Conservation (phyloP, 177 flowering plant species). For the Vitis hybrid region DNA sequence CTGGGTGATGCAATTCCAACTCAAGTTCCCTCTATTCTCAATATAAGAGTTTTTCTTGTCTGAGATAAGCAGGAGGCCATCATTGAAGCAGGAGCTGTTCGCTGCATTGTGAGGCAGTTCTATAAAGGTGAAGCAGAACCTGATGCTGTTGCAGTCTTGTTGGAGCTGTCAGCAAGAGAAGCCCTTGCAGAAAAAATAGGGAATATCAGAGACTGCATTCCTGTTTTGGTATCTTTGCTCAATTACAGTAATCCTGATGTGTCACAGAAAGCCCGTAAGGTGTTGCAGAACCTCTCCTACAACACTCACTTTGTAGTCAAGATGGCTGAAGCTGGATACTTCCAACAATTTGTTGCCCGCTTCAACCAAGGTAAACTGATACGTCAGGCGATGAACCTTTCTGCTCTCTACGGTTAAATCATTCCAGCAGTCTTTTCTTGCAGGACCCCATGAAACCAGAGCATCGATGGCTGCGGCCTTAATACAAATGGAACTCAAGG, state of each 20-base stretch:
- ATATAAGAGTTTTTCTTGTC: background rate
- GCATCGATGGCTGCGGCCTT: slow-evolving; percentile 36
- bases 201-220: slow-evolving; percentile 32
- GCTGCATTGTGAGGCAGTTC: slow-evolving; percentile 29
- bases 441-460: slow-evolving; percentile 36
- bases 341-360: slow-evolving; percentile 25
- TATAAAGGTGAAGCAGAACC: slow-evolving; percentile 26
- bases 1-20: background rate
- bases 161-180: slow-evolving; percentile 30
- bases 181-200: slow-evolving; percentile 33
- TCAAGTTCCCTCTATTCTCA: background rate
- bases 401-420: background rate
- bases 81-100: slow-evolving; percentile 27
- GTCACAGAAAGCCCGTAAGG: slow-evolving; percentile 20
- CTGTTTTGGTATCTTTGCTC: slow-evolving; percentile 36
- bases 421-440: background rate
- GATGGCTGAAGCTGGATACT: slow-evolving; percentile 50
- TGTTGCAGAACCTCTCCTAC: slow-evolving; percentile 34
- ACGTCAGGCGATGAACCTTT: background rate
- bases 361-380: slow-evolving; percentile 28
- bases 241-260: slow-evolving; percentile 14
- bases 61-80: slow-evolving; percentile 31
- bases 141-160: slow-evolving; percentile 27
- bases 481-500: slow-evolving; percentile 34
- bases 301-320: slow-evolving; percentile 35